Evolutionary conservation across 495 filamentous ascomycete genomes (phyloP), one percentile per base, ranked within the genome.

Genomic region (Elasticomyces elasticus): DNA sequence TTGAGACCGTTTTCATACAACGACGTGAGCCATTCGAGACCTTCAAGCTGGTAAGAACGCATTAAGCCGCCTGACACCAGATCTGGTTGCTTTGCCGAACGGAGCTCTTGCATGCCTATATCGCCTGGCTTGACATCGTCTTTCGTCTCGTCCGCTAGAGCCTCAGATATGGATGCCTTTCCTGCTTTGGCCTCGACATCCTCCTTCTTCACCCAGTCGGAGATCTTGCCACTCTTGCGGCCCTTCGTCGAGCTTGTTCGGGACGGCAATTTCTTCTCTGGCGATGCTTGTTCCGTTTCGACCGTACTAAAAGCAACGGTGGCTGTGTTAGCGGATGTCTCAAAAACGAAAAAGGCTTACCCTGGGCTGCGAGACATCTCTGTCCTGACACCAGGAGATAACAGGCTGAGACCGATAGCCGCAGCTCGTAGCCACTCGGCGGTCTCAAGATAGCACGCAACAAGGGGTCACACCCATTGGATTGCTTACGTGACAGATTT

Each of bases 1-100:
- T 89, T 94, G 64, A 97, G 75, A 4, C 92, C 90, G 66, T 95
- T 95, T 75, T 95, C 88, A 66, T 88, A 94, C 6, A 87, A 66
- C 3, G 81, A 82, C 27, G 78, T 81, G 62, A 97, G 79, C 92
- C 92, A 98, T 19, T 92, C 90, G 22, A 98, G 66, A 0, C 92
- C 92, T 69, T 97, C 90, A 0, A 98, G 72, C 62, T 98, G 92
- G 70, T 98, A 98, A 50, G 82, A 80, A 20, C 88, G 79, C 94
- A 98, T 97, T 13, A 81, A 81, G 11, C 94, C 92, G 20, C 91
- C 91, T 5, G 81, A 84, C 46, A 98, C 80, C 42, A 86, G 76
- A 40, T 82, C 79, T 0, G 92, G 92, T 62, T 98, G 92, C 58
- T 86, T 76, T 5, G 89, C 90, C 50, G 91, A 83, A 27, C 79